Conservation (phyloP, 2,329 filamentous ascomycete species). For the Fusarium avenaceum region DNA sequence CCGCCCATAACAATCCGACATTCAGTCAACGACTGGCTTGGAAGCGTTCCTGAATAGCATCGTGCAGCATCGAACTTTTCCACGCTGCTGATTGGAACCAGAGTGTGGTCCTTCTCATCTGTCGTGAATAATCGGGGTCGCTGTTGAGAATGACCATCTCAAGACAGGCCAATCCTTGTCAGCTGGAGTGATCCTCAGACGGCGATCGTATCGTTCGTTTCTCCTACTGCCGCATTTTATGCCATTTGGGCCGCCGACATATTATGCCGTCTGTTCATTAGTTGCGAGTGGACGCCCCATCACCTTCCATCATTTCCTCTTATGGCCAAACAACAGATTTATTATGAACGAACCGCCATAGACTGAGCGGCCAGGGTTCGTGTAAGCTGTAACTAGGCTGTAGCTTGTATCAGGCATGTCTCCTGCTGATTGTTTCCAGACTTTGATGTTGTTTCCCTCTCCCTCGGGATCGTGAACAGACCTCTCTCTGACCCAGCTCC, state of each 20-base stretch:
- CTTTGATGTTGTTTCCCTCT: conserved; percentile 41
- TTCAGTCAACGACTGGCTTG: conserved; percentile 33
- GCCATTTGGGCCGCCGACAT: conserved; percentile 39
- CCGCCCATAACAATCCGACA: conserved; percentile 13
- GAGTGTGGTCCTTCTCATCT: conserved; percentile 47
- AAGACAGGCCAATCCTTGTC: conserved; percentile 45
- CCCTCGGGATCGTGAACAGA: conserved; percentile 48
- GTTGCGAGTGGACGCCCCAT: conserved; percentile 48
- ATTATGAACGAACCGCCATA: conserved; percentile 25
- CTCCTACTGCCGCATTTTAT: conserved; percentile 27
- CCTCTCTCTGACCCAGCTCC: conserved; percentile 47
- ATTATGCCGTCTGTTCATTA: conserved; percentile 37
- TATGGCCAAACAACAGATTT: conserved; percentile 24
- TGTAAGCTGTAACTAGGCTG: conserved; percentile 1
- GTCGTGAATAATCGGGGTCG: conserved; percentile 33
- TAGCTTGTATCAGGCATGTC: conserved; percentile 18
- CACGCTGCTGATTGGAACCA: conserved; percentile 42
- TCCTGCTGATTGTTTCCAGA: conserved; percentile 24
- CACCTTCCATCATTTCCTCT: conserved; percentile 28
- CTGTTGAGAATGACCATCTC: conserved; percentile 25
- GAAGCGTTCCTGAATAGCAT: conserved; percentile 33
- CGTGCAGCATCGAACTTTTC: conserved; percentile 20
- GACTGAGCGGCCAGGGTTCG: conserved; percentile 26
- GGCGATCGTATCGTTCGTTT: conserved; percentile 44
- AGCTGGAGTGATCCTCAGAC: conserved; percentile 41